phyloP scores from a whole-genome alignment of 2,329 filamentous ascomycete species.

The Neoarthrinium moseri region DNA sequence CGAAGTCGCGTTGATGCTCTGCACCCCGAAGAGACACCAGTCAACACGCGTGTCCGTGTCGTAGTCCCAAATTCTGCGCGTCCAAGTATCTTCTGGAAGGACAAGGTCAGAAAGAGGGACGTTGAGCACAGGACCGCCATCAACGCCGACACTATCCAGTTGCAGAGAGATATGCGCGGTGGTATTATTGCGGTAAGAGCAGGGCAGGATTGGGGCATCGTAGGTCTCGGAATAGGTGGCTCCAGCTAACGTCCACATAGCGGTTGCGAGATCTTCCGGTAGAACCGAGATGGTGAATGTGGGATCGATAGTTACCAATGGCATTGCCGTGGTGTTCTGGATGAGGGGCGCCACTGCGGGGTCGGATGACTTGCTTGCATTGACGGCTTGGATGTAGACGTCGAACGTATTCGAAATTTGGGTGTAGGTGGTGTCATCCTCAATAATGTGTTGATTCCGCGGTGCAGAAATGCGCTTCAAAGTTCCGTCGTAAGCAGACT shows the following conservation, averaged over 20 bases:
- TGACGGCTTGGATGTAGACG: conserved; percentile 6
- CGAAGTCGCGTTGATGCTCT: conserved; percentile 17
- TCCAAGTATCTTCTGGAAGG: conserved; percentile 14
- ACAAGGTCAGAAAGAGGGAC: conserved; percentile 27
- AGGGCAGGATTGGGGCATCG: conserved; percentile 20
- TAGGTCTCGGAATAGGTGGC: conserved; percentile 18
- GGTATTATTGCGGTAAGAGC: conserved; percentile 17
- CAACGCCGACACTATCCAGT: conserved; percentile 18
- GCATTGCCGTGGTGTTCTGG: conserved; percentile 10
- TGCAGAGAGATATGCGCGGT: conserved; percentile 22
- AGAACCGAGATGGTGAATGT: conserved; percentile 8
- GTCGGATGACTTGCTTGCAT: conserved; percentile 4
- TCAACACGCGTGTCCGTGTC: background rate
- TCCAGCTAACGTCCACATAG: conserved; percentile 26
- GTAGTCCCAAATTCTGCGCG: background rate
- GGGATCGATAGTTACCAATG: conserved; percentile 10
- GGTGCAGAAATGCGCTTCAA: conserved; percentile 18
- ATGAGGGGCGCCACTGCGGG: conserved; percentile 4
- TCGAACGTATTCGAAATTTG: conserved; percentile 2
- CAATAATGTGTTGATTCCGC: background rate
- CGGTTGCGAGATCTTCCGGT: conserved; percentile 20
- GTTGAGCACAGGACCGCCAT: conserved; percentile 24
- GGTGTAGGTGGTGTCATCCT: conserved; percentile 5
- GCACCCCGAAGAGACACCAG: conserved; percentile 29
- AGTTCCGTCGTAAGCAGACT: conserved; percentile 21